Conservation (phyloP, 2,329 filamentous ascomycete genomes). For the Rutstroemia sp. region DNA sequence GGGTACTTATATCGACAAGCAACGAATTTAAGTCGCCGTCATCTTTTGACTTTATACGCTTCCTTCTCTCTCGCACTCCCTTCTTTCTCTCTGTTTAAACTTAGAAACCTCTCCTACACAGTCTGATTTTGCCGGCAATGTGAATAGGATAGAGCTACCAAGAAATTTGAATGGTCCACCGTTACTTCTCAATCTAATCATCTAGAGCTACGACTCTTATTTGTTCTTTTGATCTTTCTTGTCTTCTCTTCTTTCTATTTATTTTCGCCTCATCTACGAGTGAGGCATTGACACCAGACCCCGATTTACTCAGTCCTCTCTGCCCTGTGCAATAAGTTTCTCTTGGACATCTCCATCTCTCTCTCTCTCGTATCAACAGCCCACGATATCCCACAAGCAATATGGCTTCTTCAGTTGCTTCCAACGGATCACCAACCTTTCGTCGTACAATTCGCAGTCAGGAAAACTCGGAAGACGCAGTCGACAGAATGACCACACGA, state of each 20-base stretch:
- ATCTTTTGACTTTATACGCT: background rate
- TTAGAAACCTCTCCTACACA: background rate
- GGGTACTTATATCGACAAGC: too few species aligned
- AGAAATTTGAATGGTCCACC: background rate
- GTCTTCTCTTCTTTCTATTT: constrained; percentile 21
- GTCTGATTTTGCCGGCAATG: constrained; percentile 3
- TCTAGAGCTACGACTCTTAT: constrained; percentile 28
- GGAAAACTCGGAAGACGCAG: constrained; percentile 28
- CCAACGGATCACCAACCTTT: constrained; percentile 37
- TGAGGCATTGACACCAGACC: constrained; percentile 18
- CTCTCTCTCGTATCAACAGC: constrained; percentile 4
- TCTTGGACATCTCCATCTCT: background rate
- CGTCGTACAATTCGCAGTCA: constrained; percentile 34
- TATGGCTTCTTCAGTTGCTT: constrained; percentile 17
- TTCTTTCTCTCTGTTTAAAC: background rate
- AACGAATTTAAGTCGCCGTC: background rate
- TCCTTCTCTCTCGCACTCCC: background rate
- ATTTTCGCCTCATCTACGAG: constrained; percentile 24
- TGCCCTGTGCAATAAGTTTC: constrained; percentile 8
- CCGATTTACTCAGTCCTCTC: constrained; percentile 16
- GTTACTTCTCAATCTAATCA: constrained; percentile 27
- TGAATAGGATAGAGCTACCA: constrained; percentile 10
- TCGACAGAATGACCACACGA: constrained; percentile 17
- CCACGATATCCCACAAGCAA: constrained; percentile 34
- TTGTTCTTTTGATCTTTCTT: constrained; percentile 22